Percentiles rank a stretch among this genome's conserved stretches.
Evolutionary conservation across 139 green algal species (phyloP).

Genomic region (Chlorella sp.): DNA sequence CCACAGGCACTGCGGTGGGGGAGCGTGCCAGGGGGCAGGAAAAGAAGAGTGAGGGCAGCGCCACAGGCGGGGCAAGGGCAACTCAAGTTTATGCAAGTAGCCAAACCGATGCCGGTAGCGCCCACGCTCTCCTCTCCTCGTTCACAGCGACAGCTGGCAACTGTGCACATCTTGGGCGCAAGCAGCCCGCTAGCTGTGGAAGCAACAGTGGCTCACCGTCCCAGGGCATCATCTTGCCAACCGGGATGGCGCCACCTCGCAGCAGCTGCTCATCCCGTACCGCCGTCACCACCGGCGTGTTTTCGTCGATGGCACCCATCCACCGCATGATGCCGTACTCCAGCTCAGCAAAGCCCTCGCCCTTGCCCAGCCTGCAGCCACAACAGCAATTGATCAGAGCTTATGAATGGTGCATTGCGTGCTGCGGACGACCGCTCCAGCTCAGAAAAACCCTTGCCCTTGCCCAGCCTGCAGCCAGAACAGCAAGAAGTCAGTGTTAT

Average conservation of each 20-base stretch:
- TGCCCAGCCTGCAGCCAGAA: constrained; percentile 15
- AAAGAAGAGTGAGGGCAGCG: no score
- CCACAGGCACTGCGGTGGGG: constrained; percentile 64
- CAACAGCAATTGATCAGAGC: no score
- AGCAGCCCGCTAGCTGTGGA: no score
- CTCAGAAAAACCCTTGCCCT: constrained; percentile 78
- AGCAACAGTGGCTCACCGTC: background rate
- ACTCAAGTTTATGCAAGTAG: no score
- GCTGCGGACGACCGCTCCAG: no score
- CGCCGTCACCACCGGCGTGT: constrained; percentile 46
- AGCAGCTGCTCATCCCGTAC: constrained; percentile 53
- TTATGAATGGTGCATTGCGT: no score
- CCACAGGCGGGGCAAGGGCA: no score
- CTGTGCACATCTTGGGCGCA: no score
- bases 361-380: constrained; percentile 17
- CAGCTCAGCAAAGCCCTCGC: constrained; percentile 82
- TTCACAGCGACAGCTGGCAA: no score
- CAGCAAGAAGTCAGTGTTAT: no score
- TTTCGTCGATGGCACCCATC: constrained; percentile 81
- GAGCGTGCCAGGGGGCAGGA: background rate
- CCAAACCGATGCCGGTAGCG: no score
- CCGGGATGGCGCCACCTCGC: constrained; percentile 44
- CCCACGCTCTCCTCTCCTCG: no score
- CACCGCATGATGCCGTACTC: constrained; percentile 83
- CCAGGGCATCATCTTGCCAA: constrained; percentile 54